phyloP scores from a whole-genome alignment of 148 eudicot genomes.

The Chenopodium quinoa region DNA sequence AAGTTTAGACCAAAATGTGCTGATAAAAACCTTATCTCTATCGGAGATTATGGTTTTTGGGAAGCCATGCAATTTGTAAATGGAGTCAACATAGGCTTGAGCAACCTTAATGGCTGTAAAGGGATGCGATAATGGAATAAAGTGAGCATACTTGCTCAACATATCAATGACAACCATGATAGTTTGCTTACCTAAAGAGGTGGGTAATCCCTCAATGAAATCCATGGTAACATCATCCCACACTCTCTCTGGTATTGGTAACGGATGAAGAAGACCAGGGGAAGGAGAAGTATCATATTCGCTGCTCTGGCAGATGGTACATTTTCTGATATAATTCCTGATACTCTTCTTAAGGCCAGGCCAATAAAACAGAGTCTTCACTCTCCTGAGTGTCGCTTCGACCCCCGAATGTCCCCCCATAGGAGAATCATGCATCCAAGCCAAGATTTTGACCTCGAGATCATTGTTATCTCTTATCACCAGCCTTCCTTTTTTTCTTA shows the following conservation, averaged over 20 bases:
- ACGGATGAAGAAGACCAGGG: background rate
- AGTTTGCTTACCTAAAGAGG: background rate
- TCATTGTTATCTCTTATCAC: too few species aligned
- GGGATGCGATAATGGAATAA: background rate
- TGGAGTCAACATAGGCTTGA: background rate
- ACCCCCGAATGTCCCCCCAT: background rate
- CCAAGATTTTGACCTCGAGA: too few species aligned
- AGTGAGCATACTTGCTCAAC: constrained; percentile 3
- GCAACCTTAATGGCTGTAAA: background rate
- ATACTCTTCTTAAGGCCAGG: background rate
- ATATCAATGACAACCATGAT: background rate
- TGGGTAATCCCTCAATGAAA: background rate
- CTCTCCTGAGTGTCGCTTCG: background rate
- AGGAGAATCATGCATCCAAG: too few species aligned
- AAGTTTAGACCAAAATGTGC: background rate
- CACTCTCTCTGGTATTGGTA: background rate
- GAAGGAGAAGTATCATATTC: background rate
- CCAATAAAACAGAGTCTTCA: background rate
- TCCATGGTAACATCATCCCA: background rate
- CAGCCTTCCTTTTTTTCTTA: too few species aligned
- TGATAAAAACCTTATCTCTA: background rate
- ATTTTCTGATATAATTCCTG: background rate
- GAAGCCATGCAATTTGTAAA: background rate
- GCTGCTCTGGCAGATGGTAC: background rate
- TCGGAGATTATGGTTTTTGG: background rate